A percentile compares a stretch with the other conserved stretches of the same genome.
These are phyloP conservation scores for Ceratobasidium theobromae DNA, from an alignment of 1,284 basidiomycete genomes.

Conservation along the genomic window DNA sequence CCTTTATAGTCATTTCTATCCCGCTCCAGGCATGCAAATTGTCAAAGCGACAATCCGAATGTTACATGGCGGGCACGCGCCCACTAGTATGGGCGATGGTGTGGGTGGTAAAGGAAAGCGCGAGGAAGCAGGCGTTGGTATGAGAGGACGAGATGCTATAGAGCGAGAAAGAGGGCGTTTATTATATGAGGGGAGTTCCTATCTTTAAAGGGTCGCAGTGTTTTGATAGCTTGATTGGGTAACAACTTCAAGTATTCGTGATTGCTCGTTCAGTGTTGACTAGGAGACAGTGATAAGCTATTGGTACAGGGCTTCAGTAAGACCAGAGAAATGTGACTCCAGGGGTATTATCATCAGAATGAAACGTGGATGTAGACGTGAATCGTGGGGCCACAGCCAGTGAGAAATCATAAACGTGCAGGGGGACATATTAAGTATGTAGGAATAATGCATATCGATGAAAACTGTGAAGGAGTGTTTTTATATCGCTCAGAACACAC, in stretches of 20 bases:
- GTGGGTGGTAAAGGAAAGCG: constrained; percentile 68
- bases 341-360: constrained; percentile 27
- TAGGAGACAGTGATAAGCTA: constrained; percentile 20
- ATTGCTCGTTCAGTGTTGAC: constrained; percentile 29
- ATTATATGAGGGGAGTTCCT: constrained; percentile 60
- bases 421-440: constrained; percentile 10
- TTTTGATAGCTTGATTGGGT: neutral
- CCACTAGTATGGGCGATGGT: constrained; percentile 74
- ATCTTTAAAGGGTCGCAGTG: constrained; percentile 39
- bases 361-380: constrained; percentile 22
- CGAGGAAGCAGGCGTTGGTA: constrained; percentile 65
- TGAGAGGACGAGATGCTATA: constrained; percentile 62
- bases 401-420: constrained; percentile 10
- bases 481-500: constrained; percentile 1
- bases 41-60: constrained; percentile 62
- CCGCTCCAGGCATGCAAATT: constrained; percentile 34
- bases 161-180: constrained; percentile 73
- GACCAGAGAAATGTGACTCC: constrained; percentile 24
- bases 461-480: neutral
- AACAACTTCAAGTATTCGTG: neutral
- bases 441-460: constrained; percentile 6
- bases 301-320: constrained; percentile 13
- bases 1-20: neutral
- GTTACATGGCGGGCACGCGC: constrained; percentile 70
- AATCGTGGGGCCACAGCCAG: constrained; percentile 2